phyloP scores from a whole-genome alignment of 108 stramenopile species.

The Phaeodactylum tricornutum region DNA sequence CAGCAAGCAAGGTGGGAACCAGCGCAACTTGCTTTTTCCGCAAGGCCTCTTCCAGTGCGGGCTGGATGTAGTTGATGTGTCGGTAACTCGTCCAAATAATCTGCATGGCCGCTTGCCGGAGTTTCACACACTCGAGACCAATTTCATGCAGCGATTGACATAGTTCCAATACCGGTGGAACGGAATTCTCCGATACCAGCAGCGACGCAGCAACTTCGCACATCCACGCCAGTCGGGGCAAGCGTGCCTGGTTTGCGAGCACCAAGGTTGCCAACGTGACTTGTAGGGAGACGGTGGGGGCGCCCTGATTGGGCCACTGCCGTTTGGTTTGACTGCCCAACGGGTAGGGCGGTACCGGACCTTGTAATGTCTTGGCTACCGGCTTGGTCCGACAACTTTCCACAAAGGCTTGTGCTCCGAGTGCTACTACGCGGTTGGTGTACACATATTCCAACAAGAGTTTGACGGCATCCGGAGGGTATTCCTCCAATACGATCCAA shows the following conservation, averaged over 20 bases:
- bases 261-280: slow-evolving; percentile 56
- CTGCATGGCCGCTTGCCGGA: no score
- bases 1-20: slow-evolving; percentile 52
- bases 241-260: slow-evolving; percentile 68
- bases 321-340: slow-evolving; percentile 4
- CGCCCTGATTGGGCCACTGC: slow-evolving; percentile 44
- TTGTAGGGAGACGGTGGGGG: slow-evolving; percentile 48
- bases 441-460: slow-evolving; percentile 81
- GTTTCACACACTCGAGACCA: no score
- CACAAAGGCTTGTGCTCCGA: slow-evolving; percentile 61
- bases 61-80: slow-evolving; percentile 31
- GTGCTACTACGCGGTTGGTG: slow-evolving; percentile 65
- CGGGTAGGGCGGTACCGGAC: slow-evolving; percentile 20
- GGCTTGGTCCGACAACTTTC: slow-evolving; percentile 36
- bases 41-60: slow-evolving; percentile 35
- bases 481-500: no score
- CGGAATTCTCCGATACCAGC: slow-evolving; percentile 38
- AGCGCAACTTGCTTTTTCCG: slow-evolving; percentile 31
- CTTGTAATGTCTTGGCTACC: slow-evolving; percentile 5
- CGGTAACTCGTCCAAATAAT: no score
- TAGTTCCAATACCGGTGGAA: slow-evolving; percentile 50
- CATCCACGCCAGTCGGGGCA: slow-evolving; percentile 74
- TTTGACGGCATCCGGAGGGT: slow-evolving; percentile 77
- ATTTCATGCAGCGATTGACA: no score
- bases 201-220: slow-evolving; percentile 70